Conservation (phyloP, 768 basidiomycete species). For the Baorangia bicolor region DNA sequence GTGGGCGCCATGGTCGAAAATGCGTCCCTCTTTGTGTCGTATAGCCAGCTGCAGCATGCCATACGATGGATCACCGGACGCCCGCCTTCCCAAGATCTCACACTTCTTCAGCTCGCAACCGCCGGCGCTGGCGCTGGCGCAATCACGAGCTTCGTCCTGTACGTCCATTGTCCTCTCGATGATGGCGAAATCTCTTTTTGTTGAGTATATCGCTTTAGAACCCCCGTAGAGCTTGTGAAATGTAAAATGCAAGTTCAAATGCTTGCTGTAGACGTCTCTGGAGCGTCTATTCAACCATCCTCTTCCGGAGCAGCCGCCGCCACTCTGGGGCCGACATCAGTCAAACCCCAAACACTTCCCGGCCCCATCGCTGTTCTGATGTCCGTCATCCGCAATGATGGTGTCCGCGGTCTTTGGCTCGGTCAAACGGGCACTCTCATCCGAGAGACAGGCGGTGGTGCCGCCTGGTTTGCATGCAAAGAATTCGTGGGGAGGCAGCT, state of each 20-base stretch:
- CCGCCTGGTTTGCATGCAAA: too few relatives aligned
- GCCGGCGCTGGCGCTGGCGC: slow-evolving; percentile 86
- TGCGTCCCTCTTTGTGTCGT: slow-evolving; percentile 82
- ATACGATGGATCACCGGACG: slow-evolving; percentile 46
- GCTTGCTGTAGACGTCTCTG: slow-evolving; percentile 42
- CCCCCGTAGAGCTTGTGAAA: slow-evolving; percentile 92
- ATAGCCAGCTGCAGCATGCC: slow-evolving; percentile 67
- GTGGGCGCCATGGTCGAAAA: slow-evolving; percentile 92
- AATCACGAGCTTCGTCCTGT: slow-evolving; percentile 85
- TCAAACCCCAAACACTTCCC: slow-evolving; percentile 41
- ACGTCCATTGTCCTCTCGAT: slow-evolving; percentile 29
- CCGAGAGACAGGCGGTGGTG: too few relatives aligned
- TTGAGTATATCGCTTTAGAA: slow-evolving; percentile 42
- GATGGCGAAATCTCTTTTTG: background rate
- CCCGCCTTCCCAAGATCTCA: slow-evolving; percentile 41
- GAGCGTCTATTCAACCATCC: slow-evolving; percentile 10
- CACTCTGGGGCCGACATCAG: slow-evolving; percentile 6
- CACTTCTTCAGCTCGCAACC: slow-evolving; percentile 67
- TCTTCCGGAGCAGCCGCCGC: slow-evolving; percentile 18
- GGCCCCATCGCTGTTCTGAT: slow-evolving; percentile 72
- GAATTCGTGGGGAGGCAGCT: slow-evolving; percentile 69
- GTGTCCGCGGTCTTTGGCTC: slow-evolving; percentile 86
- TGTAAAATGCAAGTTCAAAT: slow-evolving; percentile 98
- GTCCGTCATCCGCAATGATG: slow-evolving; percentile 60
- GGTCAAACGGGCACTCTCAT: slow-evolving; percentile 92